A percentile compares a stretch with the other conserved stretches of the same genome.
Conservation (phyloP, 2,329 filamentous ascomycete species). For the Claviceps maximensis region DNA sequence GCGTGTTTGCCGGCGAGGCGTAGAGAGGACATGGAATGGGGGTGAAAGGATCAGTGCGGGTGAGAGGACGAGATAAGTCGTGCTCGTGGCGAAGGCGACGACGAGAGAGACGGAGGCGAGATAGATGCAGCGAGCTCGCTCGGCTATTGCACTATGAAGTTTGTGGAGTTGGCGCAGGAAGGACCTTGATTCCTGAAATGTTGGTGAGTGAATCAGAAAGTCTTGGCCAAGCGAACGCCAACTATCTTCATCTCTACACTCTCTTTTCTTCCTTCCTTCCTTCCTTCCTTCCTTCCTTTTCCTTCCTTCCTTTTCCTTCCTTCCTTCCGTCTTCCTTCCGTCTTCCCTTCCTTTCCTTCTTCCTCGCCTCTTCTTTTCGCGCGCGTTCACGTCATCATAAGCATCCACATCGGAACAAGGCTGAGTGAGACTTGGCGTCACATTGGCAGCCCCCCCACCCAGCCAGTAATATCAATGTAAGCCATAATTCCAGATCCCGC, state of each 20-base stretch:
- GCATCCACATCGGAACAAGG: neutral
- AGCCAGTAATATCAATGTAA: neutral
- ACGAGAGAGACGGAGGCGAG: too few relatives aligned
- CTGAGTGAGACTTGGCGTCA: neutral
- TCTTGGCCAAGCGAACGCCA: neutral
- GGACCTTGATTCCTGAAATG: too few relatives aligned
- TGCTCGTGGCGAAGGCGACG: neutral
- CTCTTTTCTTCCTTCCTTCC: neutral
- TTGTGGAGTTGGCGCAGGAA: neutral
- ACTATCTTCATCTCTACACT: too few relatives aligned
- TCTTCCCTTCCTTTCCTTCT: neutral
- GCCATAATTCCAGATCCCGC: neutral
- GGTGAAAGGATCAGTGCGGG: neutral
- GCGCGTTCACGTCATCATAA: neutral
- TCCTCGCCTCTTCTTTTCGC: neutral
- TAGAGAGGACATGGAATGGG: neutral
- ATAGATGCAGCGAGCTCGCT: neutral
- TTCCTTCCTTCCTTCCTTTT: too few relatives aligned
- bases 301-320: too few relatives aligned
- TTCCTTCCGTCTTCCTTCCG: too few relatives aligned
- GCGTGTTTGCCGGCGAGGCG: conserved; percentile 34
- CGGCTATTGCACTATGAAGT: neutral
- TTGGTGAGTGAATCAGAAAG: too few relatives aligned
- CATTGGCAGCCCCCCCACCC: neutral
- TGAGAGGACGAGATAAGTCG: neutral